phyloP scores from a whole-genome alignment of 1,139 yeast species.

The Protomyces inundatus region DNA sequence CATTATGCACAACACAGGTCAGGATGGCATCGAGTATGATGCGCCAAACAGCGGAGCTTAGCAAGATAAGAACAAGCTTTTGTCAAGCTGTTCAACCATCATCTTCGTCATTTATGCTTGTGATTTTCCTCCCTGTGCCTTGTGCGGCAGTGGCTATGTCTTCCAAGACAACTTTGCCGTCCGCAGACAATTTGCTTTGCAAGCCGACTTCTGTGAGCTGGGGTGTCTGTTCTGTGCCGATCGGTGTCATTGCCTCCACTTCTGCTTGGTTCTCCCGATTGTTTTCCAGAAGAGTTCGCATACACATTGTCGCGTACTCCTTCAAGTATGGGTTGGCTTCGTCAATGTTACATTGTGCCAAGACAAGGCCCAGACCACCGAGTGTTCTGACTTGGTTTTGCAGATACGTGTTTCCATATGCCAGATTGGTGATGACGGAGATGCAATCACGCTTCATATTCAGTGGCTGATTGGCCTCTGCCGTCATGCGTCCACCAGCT shows the following conservation, averaged over 20 bases:
- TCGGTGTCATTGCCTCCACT: conserved; percentile 45
- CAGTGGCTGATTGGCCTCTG: neutral
- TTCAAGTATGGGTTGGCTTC: conserved; percentile 80
- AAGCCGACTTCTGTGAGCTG: conserved; percentile 9
- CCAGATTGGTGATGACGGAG: conserved; percentile 7
- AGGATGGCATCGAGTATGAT: conserved; percentile 22
- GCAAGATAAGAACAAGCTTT: neutral
- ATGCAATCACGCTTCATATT: conserved; percentile 18
- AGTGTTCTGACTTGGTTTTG: conserved; percentile 64
- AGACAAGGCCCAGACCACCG: conserved; percentile 64
- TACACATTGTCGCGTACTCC: conserved; percentile 75
- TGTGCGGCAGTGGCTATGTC: neutral
- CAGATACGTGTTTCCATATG: conserved; percentile 9
- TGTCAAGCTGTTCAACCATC: neutral
- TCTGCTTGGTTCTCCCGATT: conserved; percentile 68
- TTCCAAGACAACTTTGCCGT: conserved; percentile 9
- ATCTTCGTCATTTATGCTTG: neutral
- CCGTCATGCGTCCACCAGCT: neutral
- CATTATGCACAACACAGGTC: conserved; percentile 18
- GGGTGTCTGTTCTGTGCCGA: conserved; percentile 2
- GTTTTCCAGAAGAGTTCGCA: conserved; percentile 59
- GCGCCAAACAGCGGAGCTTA: conserved; percentile 7
- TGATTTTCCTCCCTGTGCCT: neutral
- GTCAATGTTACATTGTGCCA: conserved; percentile 81
- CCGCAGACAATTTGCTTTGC: neutral